Evolutionary conservation across 305 asterid genomes (phyloP).

Genomic region (Fraxinus baroniana): DNA sequence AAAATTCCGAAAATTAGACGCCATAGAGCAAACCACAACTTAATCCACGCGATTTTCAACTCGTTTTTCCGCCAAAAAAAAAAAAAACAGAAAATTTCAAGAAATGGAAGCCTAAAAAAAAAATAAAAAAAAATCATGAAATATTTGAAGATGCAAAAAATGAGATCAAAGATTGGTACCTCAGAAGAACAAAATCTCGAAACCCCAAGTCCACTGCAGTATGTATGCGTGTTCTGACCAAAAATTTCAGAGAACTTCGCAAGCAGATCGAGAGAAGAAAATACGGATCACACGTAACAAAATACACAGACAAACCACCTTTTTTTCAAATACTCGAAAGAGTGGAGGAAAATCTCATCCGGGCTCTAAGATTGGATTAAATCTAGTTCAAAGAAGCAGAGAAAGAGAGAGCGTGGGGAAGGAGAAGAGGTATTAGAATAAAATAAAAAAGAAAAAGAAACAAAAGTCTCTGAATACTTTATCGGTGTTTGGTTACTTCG

Average conservation of each 20-base stretch:
- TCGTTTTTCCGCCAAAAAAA: not conserved
- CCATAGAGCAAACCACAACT: slow-evolving; percentile 5
- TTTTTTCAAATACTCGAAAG: slow-evolving; percentile 2
- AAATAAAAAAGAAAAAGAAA: not conserved
- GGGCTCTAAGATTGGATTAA: slow-evolving; percentile 5
- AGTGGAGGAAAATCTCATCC: slow-evolving; percentile 19
- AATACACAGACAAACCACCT: slow-evolving; percentile 11
- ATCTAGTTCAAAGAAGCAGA: slow-evolving; percentile 39
- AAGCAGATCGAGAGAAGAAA: slow-evolving; percentile 35
- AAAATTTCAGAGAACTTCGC: slow-evolving; percentile 20
- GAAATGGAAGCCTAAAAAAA: not conserved
- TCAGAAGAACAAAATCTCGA: slow-evolving; percentile 6
- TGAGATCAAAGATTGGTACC: slow-evolving; percentile 43
- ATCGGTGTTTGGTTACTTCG: slow-evolving; percentile 26
- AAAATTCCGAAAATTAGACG: too few relatives aligned
- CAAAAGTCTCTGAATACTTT: slow-evolving; percentile 28
- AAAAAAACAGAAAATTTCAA: not conserved
- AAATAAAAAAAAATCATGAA: not conserved
- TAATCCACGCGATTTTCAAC: slow-evolving; percentile 12
- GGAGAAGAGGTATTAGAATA: slow-evolving; percentile 13
- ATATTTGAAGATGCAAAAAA: slow-evolving; percentile 17
- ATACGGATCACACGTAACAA: slow-evolving; percentile 18
- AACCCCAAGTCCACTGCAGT: slow-evolving; percentile 17
- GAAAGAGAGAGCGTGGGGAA: slow-evolving; percentile 25
- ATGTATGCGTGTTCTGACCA: slow-evolving; percentile 22